Percentiles rank a stretch among this genome's conserved stretches.
Conservation (phyloP, 495 filamentous ascomycete genomes). For the Lasiosphaeria miniovina region DNA sequence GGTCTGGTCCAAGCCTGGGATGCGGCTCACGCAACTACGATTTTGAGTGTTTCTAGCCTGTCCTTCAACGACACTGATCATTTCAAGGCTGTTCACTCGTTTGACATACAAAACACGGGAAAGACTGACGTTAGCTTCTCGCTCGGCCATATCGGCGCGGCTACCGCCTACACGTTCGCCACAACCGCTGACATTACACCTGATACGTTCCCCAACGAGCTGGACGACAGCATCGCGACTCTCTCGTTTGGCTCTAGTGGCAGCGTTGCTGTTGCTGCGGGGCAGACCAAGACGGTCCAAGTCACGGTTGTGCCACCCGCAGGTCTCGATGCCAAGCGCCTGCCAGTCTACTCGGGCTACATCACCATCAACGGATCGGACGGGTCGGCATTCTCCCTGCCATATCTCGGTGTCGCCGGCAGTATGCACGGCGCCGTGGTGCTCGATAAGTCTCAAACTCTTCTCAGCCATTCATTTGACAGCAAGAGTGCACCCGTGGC, state of each 20-base stretch:
- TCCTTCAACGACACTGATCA: conserved; percentile 58
- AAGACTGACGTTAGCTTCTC: conserved; percentile 43
- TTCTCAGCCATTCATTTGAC: conserved; percentile 36
- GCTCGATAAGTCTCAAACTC: conserved; percentile 33
- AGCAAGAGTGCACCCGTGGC: conserved; percentile 27
- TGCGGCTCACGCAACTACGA: conserved; percentile 51
- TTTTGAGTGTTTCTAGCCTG: conserved; percentile 51
- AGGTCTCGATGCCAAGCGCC: conserved; percentile 36
- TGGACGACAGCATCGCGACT: conserved; percentile 35
- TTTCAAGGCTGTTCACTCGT: conserved; percentile 44
- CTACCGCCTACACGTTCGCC: conserved; percentile 45
- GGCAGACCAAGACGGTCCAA: conserved; percentile 36
- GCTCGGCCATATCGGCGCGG: conserved; percentile 40
- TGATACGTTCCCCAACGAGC: conserved; percentile 38
- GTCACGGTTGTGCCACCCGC: conserved; percentile 43
- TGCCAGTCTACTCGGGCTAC: conserved; percentile 54
- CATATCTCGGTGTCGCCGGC: conserved; percentile 50
- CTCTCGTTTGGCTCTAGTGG: conserved; percentile 28
- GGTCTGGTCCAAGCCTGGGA: conserved; percentile 57
- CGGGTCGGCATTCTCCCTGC: conserved; percentile 45
- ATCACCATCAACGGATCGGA: conserved; percentile 49
- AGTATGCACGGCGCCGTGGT: conserved; percentile 39
- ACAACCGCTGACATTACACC: conserved; percentile 27
- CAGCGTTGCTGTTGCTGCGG: conserved; percentile 35
- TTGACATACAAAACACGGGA: conserved; percentile 54